Evolutionary conservation across 345 rosid species (phyloP), one percentile per base, ranked within the genome.

Genomic region (Eucalyptus melliodora): DNA sequence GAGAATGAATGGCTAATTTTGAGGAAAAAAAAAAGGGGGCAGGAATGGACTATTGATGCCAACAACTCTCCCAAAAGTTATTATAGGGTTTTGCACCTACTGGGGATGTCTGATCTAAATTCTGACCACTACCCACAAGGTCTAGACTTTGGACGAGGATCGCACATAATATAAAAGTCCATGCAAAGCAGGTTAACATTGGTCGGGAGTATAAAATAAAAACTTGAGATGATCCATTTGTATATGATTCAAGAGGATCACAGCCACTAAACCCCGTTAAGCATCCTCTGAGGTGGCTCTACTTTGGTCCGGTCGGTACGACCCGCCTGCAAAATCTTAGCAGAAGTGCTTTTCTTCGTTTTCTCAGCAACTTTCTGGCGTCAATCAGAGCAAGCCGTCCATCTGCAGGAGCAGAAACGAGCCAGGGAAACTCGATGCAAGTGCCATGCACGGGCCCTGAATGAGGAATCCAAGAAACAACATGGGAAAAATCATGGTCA

Each of bases 381-480:
- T 96, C 97, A 6, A 97, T 94, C 13, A 96, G 92, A 0, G 99
- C 93, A 27, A 96, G 94, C 89, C 94, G 95, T 59, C 97, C 99
- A 21, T 97, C 99, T 87, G 95, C 91, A 34, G 99, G 94, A 88
- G 99, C 96, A 50, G 97, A 94, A 90, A 97, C 97, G 87, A 96
- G 99, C 99, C 99, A 95, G 21, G 99, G 99, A 89, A 95, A 97
- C 93, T 97, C 99, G 96, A 96, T 16, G 98, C 96, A 87, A 97
- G 95, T 44, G 97, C 94, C 5, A 89, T 94, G 88, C 13, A 97
- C 95, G 42, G 97, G 94, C 53, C 97, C 96, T 15, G 95, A 88
- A 92, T 96, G 98, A 89, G 99, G 96, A 89, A 93, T 88, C 99
- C 99, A 96, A 31, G 97, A 93, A n/a, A 97, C 97, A 65, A 96